Percentiles rank a stretch among this genome's conserved stretches.
Conservation (phyloP, 2,329 filamentous ascomycete species). For the Ophiostoma ulmi region DNA sequence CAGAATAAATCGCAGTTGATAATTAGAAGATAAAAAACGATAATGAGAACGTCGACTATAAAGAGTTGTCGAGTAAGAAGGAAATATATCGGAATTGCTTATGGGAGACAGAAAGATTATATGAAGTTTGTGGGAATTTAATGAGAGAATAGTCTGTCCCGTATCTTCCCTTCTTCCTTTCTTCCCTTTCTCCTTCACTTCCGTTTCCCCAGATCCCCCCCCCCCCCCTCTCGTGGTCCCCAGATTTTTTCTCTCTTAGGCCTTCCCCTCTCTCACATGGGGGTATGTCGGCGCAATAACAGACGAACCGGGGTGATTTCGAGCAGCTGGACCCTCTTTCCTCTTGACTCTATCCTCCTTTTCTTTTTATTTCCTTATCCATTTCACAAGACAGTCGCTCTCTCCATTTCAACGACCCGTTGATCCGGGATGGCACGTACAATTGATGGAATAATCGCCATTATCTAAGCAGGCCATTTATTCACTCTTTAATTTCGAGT, state of each 20-base stretch:
- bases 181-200: constrained; percentile 3
- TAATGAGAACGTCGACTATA: no score
- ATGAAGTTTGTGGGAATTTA: no score
- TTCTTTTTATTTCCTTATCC: not conserved
- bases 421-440: not conserved
- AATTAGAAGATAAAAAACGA: no score
- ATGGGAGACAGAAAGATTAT: no score
- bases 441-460: not conserved
- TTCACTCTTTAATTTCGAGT: not conserved
- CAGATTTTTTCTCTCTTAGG: not conserved
- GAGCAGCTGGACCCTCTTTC: not conserved
- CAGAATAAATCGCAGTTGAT: no score
- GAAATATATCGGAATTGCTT: no score
- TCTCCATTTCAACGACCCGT: not conserved
- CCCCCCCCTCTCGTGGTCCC: not conserved
- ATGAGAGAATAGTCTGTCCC: no score
- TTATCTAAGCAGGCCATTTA: not conserved
- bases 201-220: constrained; percentile 11
- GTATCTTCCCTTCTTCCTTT: not conserved
- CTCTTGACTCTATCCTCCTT: not conserved
- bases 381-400: not conserved
- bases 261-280: constrained; percentile 12
- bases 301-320: not conserved
- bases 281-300: not conserved
- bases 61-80: no score